Evolutionary conservation across 2,329 filamentous ascomycete species (phyloP), one percentile per base, ranked within the genome.

Genomic region (Phialophora verrucosa): DNA sequence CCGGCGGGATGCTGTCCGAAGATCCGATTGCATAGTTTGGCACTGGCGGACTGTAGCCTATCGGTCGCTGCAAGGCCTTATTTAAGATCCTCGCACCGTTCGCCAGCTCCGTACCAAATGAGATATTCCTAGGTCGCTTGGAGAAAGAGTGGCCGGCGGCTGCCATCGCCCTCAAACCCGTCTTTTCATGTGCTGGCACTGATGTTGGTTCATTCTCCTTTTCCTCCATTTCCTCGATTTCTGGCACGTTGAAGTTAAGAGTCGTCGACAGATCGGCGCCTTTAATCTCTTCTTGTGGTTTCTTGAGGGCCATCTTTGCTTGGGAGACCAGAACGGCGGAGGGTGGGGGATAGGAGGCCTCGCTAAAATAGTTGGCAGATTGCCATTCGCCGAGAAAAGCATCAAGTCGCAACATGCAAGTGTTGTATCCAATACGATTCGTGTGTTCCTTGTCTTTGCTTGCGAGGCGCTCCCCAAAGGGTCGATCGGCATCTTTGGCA

Each of bases 371-470:
- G 75, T 93, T 90, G 0, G 93, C 92, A 1, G 91, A 91, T 32
- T 98, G 84, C 95, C 95, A 99, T 82, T 99, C 95, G 57, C 95
- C 94, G 0, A 99, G 84, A 75, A 96, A 97, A 0, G 93, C 90
- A 78, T 99, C 95, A 5, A 99, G 85, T 0, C 95, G 90, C 56
- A 99, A 80, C 10, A 54, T 59, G 57, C 65, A 68, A 20, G 63
- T 64, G 42, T 70, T 66, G 53, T 67, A 68, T 38, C 68, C 65
- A 35, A 70, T 29, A 20, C 64, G 59, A 62, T 70, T 68, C 20
- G 63, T 66, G 11, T 67, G 56, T 14, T 23, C 20, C 29, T 51
- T 64, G 5, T 66, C 68, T 35, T 59, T 63, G 44, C 60, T 66
- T 8, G 35, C 14, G 7, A 59, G 54, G 10, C 61, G 65, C 12